Percentiles rank a stretch among this genome's conserved stretches.
phyloP scores from a whole-genome alignment of 2,329 filamentous ascomycete genomes.

The Fusarium papillatum region DNA sequence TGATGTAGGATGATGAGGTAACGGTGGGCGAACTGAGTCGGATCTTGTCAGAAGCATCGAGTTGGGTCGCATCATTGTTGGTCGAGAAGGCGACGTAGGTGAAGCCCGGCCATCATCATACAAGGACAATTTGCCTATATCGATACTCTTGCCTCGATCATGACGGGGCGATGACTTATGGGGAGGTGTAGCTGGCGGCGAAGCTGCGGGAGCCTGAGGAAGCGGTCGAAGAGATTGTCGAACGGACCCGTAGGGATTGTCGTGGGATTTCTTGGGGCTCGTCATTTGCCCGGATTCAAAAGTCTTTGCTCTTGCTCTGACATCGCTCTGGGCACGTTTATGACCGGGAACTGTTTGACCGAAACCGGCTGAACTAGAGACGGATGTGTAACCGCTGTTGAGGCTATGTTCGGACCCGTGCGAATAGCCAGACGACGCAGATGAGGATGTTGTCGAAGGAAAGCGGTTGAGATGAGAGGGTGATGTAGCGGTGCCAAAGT shows the following conservation, averaged over 20 bases:
- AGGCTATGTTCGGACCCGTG: conserved; percentile 70
- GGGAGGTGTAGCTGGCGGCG: conserved; percentile 57
- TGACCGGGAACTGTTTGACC: conserved; percentile 64
- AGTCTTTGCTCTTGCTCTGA: conserved; percentile 65
- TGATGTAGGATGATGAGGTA: conserved; percentile 48
- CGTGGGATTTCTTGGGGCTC: conserved; percentile 60
- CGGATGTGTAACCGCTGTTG: conserved; percentile 75
- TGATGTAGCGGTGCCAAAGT: conserved; percentile 55
- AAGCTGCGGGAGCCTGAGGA: conserved; percentile 71
- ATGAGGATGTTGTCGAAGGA: conserved; percentile 78
- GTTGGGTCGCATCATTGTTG: conserved; percentile 64
- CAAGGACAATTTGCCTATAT: conserved; percentile 69
- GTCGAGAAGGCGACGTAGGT: conserved; percentile 58
- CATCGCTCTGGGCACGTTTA: conserved; percentile 83
- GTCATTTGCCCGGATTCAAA: conserved; percentile 60
- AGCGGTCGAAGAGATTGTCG: conserved; percentile 84
- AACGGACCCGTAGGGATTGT: conserved; percentile 77
- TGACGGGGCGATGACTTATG: conserved; percentile 52
- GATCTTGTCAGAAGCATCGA: conserved; percentile 73
- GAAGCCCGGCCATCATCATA: conserved; percentile 57
- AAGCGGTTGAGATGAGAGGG: conserved; percentile 66
- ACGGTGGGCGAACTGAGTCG: conserved; percentile 62
- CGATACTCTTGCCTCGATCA: conserved; percentile 75
- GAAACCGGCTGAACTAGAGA: conserved; percentile 70
- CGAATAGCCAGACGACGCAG: conserved; percentile 78